phyloP scores from a whole-genome alignment of 106 monocot genomes.

The Dioscorea alata region DNA sequence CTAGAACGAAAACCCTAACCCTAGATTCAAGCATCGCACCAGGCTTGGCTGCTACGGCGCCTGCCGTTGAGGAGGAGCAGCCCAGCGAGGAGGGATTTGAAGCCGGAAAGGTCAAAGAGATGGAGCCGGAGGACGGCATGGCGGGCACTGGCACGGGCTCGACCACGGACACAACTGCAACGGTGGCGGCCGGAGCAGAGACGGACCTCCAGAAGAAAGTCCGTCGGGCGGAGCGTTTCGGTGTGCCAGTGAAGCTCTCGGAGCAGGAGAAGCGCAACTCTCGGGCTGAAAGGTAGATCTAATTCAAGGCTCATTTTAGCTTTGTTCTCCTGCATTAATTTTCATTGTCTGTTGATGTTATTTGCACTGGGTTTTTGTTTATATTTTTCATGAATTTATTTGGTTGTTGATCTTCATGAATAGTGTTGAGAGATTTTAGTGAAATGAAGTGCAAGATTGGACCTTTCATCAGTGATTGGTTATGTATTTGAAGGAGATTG shows the following conservation, averaged over 20 bases:
- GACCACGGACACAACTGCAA: not conserved
- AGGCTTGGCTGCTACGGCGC: not conserved
- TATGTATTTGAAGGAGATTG: too few species aligned
- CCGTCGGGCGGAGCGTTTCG: conserved; percentile 62
- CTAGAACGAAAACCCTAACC: conserved; percentile 18
- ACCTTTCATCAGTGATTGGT: too few species aligned
- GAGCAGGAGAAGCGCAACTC: conserved; percentile 76
- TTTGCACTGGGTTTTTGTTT: not conserved
- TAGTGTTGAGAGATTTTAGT: too few species aligned
- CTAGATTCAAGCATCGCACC: too few species aligned
- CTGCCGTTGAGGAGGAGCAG: not conserved
- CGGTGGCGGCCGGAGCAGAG: conserved; percentile 5
- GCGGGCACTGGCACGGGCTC: not conserved
- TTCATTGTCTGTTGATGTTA: not conserved
- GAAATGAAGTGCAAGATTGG: too few species aligned
- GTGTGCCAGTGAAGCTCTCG: conserved; percentile 52
- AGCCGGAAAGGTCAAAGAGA: conserved; percentile 2
- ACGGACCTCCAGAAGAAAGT: conserved; percentile 64
- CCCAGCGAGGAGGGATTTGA: conserved; percentile 9
- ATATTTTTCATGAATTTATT: too few species aligned
- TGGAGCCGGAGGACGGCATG: not conserved
- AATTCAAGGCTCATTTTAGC: not conserved
- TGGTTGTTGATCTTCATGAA: too few species aligned
- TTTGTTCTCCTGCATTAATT: not conserved
- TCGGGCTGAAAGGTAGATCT: conserved; percentile 49